A percentile compares a stretch with the other conserved stretches of the same genome.
phyloP scores from a whole-genome alignment of 208 protist genomes.

The Leishmania gerbilli region DNA sequence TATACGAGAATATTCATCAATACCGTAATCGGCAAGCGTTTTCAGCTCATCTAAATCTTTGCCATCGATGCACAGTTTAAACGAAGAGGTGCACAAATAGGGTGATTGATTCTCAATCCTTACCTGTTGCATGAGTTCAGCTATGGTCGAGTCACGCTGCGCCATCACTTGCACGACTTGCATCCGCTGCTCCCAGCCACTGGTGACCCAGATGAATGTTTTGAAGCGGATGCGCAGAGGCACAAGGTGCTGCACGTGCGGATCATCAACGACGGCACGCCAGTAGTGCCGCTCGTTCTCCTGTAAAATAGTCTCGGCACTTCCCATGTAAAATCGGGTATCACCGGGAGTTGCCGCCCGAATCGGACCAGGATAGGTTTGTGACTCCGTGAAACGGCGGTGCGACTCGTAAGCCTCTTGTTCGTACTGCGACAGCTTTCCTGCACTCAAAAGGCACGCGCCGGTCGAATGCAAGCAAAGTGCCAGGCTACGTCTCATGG shows the following conservation, averaged over 20 bases:
- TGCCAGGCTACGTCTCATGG: conserved; percentile 14
- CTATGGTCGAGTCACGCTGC: conserved; percentile 60
- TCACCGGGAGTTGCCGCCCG: conserved; percentile 81
- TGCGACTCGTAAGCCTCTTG: conserved; percentile 83
- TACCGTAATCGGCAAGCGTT: conserved; percentile 52
- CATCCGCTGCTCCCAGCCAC: conserved; percentile 77
- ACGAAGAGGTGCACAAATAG: conserved; percentile 69
- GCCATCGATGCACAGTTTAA: conserved; percentile 73
- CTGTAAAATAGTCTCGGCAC: conserved; percentile 75
- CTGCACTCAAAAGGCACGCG: conserved; percentile 27
- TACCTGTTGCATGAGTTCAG: conserved; percentile 72
- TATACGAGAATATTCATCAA: conserved; percentile 68
- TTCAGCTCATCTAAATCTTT: conserved; percentile 63
- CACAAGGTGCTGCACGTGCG: conserved; percentile 69
- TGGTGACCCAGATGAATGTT: conserved; percentile 78
- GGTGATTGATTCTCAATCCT: conserved; percentile 83
- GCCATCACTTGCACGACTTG: conserved; percentile 82
- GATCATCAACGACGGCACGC: conserved; percentile 84
- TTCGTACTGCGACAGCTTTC: conserved; percentile 61
- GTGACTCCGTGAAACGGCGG: conserved; percentile 54
- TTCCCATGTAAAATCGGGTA: conserved; percentile 80
- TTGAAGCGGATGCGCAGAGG: conserved; percentile 83
- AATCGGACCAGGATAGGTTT: conserved; percentile 80
- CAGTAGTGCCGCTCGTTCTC: conserved; percentile 88
- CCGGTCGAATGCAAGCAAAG: conserved; percentile 14